Evolutionary conservation across 1,139 yeast genomes (phyloP), one percentile per base, ranked within the genome.

Genomic region (Candida glucosophila): DNA sequence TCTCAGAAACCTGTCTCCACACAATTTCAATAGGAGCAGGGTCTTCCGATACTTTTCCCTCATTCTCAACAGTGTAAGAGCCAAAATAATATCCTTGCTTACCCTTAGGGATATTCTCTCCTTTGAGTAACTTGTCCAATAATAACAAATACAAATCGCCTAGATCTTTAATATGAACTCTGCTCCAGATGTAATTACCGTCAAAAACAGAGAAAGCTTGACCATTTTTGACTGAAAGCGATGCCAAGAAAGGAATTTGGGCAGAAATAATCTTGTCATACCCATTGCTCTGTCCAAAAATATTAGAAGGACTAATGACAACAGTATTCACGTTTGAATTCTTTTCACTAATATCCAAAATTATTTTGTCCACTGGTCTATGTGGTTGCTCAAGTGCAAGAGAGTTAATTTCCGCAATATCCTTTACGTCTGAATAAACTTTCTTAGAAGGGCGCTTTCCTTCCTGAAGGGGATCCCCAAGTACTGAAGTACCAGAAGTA

Each of bases 401-500:
- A 2, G 44, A 29, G 25, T 44, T 48, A 29, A 57, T 47, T 23
- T 51, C 53, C 18, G 44, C 55, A 29, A 52, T 52, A 26, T 43
- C 43, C 10, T 40, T 34, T 12, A 40, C 39, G 31, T 61, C 66
- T 13, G 56, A 47, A 35, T 47, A 56, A 4, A 50, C 39, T 23
- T 40, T 44, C n/a, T 38, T 35, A 4, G 43, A 25, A 3, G 53
- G 40, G 8, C 39, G 35, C 30, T 44, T 39, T 2, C 43, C 40
- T 2, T 39, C 29, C 5, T 33, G 27, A 11, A 56, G 39, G 2
- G 34, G 43, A 29, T 58, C 65, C 3, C 49, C 48, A 16, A 49
- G 7, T 14, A 58, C 40, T 6, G 58, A 49, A 2, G 64, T 57
- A 7, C 68, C 67, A 2, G 67, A 55, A 18, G 65, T 59, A 28